phyloP scores from a whole-genome alignment of 371 early-diverging fungal genomes.

The Enterocytospora artemiae region DNA sequence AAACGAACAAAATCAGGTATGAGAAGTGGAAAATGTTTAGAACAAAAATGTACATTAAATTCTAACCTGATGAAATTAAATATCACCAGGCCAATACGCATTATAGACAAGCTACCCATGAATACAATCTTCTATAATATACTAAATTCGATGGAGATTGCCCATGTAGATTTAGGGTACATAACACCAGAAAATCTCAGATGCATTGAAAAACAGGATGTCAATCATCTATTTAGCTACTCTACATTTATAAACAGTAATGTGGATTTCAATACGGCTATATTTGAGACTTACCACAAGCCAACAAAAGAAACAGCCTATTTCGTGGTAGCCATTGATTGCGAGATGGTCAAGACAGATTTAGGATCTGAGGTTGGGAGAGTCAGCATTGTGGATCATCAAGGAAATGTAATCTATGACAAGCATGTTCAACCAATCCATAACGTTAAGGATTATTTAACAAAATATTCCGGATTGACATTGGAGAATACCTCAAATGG shows the following conservation, averaged over 20 bases:
- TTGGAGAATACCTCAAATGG: constrained; percentile 19
- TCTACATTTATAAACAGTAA: constrained; percentile 26
- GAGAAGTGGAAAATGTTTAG: no score
- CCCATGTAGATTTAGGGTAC: not conserved
- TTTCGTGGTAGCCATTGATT: constrained; percentile 49
- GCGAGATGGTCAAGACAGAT: constrained; percentile 55
- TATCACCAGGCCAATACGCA: no score
- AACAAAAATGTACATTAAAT: no score
- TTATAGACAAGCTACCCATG: constrained; percentile 24
- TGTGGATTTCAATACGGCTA: constrained; percentile 7
- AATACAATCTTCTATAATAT: constrained; percentile 10
- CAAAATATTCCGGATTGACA: constrained; percentile 51
- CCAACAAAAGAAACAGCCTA: constrained; percentile 13
- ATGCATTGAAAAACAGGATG: constrained; percentile 8
- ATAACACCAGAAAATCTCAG: constrained; percentile 21
- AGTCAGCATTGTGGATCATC: constrained; percentile 43
- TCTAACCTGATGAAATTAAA: no score
- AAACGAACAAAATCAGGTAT: no score
- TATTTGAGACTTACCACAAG: constrained; percentile 10
- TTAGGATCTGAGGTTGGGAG: constrained; percentile 49
- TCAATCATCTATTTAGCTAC: constrained; percentile 21
- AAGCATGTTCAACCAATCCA: constrained; percentile 46
- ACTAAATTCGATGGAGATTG: constrained; percentile 6
- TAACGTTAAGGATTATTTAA: constrained; percentile 48
- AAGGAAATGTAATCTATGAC: constrained; percentile 47